A percentile compares a stretch with the other conserved stretches of the same genome.
Conservation (phyloP, 768 basidiomycete species). For the Inosperma sp. region DNA sequence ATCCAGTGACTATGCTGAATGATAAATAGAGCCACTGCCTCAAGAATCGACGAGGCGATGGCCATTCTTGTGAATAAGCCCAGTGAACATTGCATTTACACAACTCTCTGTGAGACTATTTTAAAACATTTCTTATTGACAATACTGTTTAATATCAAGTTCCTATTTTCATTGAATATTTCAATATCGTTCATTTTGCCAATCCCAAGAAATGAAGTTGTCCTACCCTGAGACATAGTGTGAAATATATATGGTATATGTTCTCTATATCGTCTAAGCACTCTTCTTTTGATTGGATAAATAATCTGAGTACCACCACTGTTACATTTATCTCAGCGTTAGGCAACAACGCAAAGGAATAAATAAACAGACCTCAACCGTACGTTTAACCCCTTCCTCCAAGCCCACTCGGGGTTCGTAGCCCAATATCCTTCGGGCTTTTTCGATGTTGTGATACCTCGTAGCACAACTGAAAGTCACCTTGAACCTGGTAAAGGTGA, state of each 20-base stretch:
- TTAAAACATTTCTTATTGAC: no score
- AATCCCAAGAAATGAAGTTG: no score
- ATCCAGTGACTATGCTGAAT: no score
- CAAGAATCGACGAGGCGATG: no score
- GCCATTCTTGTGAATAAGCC: no score
- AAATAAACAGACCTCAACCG: conserved; percentile 56
- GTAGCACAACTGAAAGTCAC: conserved; percentile 75
- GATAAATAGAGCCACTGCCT: no score
- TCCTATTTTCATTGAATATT: conserved; percentile 4
- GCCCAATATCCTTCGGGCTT: conserved; percentile 82
- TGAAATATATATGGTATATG: no score
- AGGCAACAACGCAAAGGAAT: background rate
- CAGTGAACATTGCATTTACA: no score
- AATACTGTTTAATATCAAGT: background rate
- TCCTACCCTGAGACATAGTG: no score
- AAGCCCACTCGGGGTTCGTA: conserved; percentile 90
- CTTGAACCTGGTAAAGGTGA: conserved; percentile 81
- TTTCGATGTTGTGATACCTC: conserved; percentile 93
- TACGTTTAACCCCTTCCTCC: conserved; percentile 79
- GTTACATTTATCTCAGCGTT: background rate
- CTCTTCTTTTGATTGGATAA: conserved; percentile 36
- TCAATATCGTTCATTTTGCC: conserved; percentile 13
- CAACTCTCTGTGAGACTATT: no score
- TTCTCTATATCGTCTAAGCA: conserved; percentile 27
- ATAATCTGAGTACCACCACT: conserved; percentile 50